Conservation (phyloP, 2,329 filamentous ascomycete species). For the Cladosporium cucumerinum region DNA sequence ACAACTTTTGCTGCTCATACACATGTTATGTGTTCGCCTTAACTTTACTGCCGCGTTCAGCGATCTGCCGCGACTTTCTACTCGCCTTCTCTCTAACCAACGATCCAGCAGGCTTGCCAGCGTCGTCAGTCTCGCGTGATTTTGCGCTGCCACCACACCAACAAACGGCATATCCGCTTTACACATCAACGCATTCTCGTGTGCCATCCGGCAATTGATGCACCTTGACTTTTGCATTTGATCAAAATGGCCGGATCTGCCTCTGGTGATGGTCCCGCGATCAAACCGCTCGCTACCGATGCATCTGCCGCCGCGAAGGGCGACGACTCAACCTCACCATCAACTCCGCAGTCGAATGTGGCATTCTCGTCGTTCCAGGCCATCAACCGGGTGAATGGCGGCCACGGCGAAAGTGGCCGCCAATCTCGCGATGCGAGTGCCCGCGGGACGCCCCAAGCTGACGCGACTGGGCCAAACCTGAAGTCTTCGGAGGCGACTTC, state of each 20-base stretch:
- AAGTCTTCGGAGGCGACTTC: constrained; percentile 3
- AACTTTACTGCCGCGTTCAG: constrained; percentile 13
- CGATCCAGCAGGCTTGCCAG: not conserved
- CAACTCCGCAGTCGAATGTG: constrained; percentile 12
- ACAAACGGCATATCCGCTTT: not conserved
- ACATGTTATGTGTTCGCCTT: not conserved
- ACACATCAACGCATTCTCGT: constrained; percentile 1
- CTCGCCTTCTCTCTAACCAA: constrained; percentile 10
- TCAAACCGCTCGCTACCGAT: not conserved
- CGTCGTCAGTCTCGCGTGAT: constrained; percentile 8
- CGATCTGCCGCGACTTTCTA: constrained; percentile 12
- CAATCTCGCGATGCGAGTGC: constrained; percentile 12
- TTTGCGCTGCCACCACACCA: constrained; percentile 2
- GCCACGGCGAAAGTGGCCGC: constrained; percentile 22
- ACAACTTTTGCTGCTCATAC: not conserved
- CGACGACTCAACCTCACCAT: constrained; percentile 2
- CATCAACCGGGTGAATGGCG: constrained; percentile 24
- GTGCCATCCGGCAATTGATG: not conserved
- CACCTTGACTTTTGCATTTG: not conserved
- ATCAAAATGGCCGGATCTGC: constrained; percentile 18
- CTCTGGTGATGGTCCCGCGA: constrained; percentile 12
- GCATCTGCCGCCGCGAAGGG: not conserved
- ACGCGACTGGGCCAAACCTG: not conserved
- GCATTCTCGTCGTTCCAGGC: constrained; percentile 24
- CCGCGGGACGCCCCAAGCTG: constrained; percentile 9